Evolutionary conservation across 2,329 filamentous ascomycete genomes (phyloP), one percentile per base, ranked within the genome.

Genomic region (Fusarium lateritium): DNA sequence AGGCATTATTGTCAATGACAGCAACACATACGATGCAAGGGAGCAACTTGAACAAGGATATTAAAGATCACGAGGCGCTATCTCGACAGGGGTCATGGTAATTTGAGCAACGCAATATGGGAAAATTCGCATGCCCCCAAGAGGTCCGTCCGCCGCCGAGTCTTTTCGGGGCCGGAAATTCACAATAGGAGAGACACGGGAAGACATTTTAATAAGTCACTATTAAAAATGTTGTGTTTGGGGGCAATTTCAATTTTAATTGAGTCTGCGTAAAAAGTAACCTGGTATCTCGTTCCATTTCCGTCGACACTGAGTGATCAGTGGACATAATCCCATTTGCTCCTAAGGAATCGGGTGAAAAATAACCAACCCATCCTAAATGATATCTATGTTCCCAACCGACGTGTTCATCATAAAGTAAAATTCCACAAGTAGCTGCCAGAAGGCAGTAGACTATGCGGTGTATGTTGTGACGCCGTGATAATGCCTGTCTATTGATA

Each of bases 401-500:
- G 65, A 66, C 72, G 65, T 75, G 36, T 73, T 73, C 70, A 68
- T 74, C 72, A 57, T 74, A 66, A 74, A 63, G 64, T 50, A 67
- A 49, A 54, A 47, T 43, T 50, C 65, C 56, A 61, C 47, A 65
- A 46, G 22, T 46, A 54, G 53, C 52, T 40, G 39, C 51, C 36
- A 47, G 33, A 53, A 56, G 52, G 61, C 60, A 65, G 55, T 53
- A 62, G 44, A 52, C 62, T 53, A 45, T 67, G 62, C 54, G 69
- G 52, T 64, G 65, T 67, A 66, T 69, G 71, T 65, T 66, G 72
- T 56, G 62, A 72, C 73, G 72, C 66, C 73, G 68, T 73, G 62
- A 64, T 65, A 71, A 74, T 73, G 71, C 73, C 65, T 66, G 66
- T 75, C 71, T 75, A 75, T 45, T 73, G 65, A 66, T 75, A 76